These are phyloP conservation scores for Dictyostelium purpureum DNA, from an alignment of 78 protist genomes.

Conservation along the genomic window DNA sequence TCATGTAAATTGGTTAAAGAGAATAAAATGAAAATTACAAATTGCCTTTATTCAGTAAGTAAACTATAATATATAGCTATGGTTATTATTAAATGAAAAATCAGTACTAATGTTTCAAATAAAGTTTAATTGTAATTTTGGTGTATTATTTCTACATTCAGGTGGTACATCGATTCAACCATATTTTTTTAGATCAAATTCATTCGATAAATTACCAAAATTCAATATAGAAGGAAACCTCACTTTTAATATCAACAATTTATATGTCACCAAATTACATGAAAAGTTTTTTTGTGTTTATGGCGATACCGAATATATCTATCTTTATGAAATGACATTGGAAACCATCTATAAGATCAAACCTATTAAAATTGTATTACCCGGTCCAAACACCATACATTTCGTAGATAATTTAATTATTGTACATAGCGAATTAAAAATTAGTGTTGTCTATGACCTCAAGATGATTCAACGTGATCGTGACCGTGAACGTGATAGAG, in stretches of 20 bases:
- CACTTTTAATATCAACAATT: conserved; percentile 12
- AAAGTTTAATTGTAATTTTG: conserved; percentile 22
- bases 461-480: conserved; percentile 39
- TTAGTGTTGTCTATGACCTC: conserved; percentile 48
- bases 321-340: conserved; percentile 40
- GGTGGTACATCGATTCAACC: conserved; percentile 73
- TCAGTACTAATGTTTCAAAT: background rate
- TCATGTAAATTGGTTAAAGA: conserved; percentile 73
- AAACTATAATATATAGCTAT: background rate
- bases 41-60: conserved; percentile 55
- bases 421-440: conserved; percentile 52
- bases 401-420: conserved; percentile 70
- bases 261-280: conserved; percentile 23
- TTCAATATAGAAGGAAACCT: conserved; percentile 7
- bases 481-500: background rate
- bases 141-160: conserved; percentile 48
- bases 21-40: conserved; percentile 31
- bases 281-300: conserved; percentile 47
- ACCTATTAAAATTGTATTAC: conserved; percentile 27
- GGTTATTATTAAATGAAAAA: background rate
- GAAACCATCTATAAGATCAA: conserved; percentile 43
- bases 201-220: conserved; percentile 47
- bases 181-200: conserved; percentile 31
- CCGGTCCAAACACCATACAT: conserved; percentile 56
- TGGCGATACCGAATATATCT: conserved; percentile 20